phyloP scores from a whole-genome alignment of 2,329 filamentous ascomycete genomes.

The Alternaria brassicicola region DNA sequence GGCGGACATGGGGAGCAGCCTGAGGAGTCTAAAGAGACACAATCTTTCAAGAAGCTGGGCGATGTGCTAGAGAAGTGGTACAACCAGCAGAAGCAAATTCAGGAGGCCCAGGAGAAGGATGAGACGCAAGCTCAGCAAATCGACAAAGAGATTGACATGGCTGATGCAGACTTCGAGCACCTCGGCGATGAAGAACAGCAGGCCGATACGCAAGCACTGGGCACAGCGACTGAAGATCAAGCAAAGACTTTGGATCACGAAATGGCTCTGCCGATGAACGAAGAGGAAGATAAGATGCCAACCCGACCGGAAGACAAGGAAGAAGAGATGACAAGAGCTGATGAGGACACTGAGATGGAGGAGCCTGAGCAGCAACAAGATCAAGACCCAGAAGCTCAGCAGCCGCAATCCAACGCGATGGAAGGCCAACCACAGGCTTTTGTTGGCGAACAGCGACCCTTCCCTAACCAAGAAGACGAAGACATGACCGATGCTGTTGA shows the following conservation, averaged over 20 bases:
- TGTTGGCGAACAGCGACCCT: conserved; percentile 52
- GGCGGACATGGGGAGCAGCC: conserved; percentile 46
- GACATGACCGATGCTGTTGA: conserved; percentile 46
- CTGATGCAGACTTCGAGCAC: conserved; percentile 89
- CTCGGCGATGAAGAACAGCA: conserved; percentile 80
- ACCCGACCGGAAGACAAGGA: conserved; percentile 44
- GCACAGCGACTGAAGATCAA: conserved; percentile 85
- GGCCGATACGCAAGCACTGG: conserved; percentile 90
- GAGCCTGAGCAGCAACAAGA: conserved; percentile 43
- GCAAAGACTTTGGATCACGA: conserved; percentile 83
- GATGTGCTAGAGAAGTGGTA: conserved; percentile 94
- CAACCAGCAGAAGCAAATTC: conserved; percentile 82
- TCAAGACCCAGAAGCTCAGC: conserved; percentile 34
- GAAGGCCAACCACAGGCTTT: conserved; percentile 52
- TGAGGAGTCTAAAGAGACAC: conserved; percentile 55
- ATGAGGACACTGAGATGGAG: conserved; percentile 52
- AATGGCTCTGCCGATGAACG: conserved; percentile 77
- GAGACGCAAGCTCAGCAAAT: conserved; percentile 57
- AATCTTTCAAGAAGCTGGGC: conserved; percentile 92
- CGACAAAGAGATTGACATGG: conserved; percentile 70
- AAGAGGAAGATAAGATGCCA: conserved; percentile 52
- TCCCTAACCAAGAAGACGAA: conserved; percentile 41
- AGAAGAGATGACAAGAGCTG: conserved; percentile 28
- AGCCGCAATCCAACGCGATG: conserved; percentile 34
- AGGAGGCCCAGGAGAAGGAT: conserved; percentile 53